Conservation (phyloP, 805 yeast species). For the Saccharomycopsis selenospora region DNA sequence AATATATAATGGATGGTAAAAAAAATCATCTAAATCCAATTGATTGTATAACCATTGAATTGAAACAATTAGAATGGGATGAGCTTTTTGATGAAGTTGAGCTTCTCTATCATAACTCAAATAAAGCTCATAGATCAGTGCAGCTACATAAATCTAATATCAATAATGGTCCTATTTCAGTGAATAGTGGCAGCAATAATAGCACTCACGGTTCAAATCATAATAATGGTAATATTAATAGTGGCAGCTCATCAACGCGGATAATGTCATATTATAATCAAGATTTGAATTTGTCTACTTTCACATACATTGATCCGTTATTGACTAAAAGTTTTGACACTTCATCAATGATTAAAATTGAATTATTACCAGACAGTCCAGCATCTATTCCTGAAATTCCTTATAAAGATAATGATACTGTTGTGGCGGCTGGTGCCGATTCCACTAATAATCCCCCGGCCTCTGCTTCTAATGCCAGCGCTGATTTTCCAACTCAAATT, state of each 20-base stretch:
- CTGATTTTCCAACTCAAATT: no score
- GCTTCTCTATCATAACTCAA: constrained; percentile 11
- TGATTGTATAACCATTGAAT: constrained; percentile 16
- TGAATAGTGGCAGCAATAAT: neutral
- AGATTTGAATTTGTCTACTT: constrained; percentile 2
- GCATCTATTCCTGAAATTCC: neutral
- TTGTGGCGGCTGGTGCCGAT: neutral
- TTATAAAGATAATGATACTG: neutral
- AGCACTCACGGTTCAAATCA: no score
- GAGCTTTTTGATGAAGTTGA: constrained; percentile 8
- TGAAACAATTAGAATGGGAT: constrained; percentile 1
- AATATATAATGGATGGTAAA: constrained; percentile 28
- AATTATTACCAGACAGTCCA: neutral
- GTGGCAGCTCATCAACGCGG: constrained; percentile 11
- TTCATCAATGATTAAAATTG: neutral
- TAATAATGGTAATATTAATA: constrained; percentile 6
- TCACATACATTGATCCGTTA: constrained; percentile 13
- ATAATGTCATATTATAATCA: neutral
- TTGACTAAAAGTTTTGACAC: constrained; percentile 15
- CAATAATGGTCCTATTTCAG: constrained; percentile 7
- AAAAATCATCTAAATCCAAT: constrained; percentile 22
- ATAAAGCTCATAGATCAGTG: neutral
- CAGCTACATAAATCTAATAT: no score
- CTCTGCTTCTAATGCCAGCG: neutral
- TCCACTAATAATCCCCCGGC: neutral